phyloP scores from a whole-genome alignment of 805 yeast species.

The Zygosaccharomyces gambellarensis region DNA sequence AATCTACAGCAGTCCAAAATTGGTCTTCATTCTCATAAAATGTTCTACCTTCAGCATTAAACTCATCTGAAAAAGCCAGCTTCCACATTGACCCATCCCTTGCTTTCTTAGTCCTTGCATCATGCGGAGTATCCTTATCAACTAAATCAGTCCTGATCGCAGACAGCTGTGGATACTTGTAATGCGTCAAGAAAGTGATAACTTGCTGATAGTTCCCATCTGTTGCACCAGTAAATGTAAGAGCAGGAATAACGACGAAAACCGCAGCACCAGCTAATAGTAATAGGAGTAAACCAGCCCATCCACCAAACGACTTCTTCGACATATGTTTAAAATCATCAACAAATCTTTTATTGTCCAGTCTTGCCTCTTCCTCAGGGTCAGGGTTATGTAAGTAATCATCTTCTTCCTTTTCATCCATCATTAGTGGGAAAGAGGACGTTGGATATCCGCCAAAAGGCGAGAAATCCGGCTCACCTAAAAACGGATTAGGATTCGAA shows the following conservation, averaged over 20 bases:
- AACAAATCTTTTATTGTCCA: slow-evolving; percentile 63
- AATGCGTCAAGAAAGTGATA: slow-evolving; percentile 42
- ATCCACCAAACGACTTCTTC: slow-evolving; percentile 54
- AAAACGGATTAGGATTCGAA: slow-evolving; percentile 40
- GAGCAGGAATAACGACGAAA: slow-evolving; percentile 74
- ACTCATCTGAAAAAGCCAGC: slow-evolving; percentile 86
- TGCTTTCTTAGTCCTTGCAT: slow-evolving; percentile 47
- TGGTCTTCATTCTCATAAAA: slow-evolving; percentile 90
- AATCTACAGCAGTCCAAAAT: slow-evolving; percentile 79
- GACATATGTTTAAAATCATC: slow-evolving; percentile 65
- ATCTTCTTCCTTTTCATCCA: slow-evolving; percentile 93
- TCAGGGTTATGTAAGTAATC: slow-evolving; percentile 96
- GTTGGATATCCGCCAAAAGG: slow-evolving; percentile 99
- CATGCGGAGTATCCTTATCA: slow-evolving; percentile 59
- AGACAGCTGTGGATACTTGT: slow-evolving; percentile 47
- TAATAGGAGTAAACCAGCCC: slow-evolving; percentile 53
- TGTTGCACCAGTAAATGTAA: slow-evolving; percentile 74
- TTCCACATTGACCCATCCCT: slow-evolving; percentile 63
- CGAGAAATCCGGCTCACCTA: slow-evolving; percentile 60
- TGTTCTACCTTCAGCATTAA: slow-evolving; percentile 82
- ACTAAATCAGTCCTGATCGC: slow-evolving; percentile 49
- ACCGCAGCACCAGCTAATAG: slow-evolving; percentile 57
- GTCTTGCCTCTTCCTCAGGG: slow-evolving; percentile 84
- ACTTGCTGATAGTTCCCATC: slow-evolving; percentile 19
- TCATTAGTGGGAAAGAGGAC: slow-evolving; percentile 80